phyloP scores from a whole-genome alignment of 441 rosid genomes.

The Geranium incanum region DNA sequence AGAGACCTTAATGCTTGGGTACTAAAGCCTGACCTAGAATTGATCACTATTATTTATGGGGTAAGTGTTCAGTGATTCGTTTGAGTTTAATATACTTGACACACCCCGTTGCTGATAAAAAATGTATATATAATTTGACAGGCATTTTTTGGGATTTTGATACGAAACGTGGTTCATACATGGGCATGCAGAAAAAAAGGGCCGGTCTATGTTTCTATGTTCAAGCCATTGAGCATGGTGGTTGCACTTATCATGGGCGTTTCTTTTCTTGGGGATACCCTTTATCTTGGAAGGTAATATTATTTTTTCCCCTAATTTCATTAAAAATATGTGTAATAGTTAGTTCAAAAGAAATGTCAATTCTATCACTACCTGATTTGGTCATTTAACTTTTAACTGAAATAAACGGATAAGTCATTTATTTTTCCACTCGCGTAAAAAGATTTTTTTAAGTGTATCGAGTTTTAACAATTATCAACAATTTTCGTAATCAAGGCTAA shows the following conservation, averaged over 20 bases:
- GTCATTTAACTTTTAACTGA: too few relatives aligned
- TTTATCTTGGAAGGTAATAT: constrained; percentile 44
- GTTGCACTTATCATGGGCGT: constrained; percentile 45
- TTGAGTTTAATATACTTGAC: background rate
- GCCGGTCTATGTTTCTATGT: constrained; percentile 42
- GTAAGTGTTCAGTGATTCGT: constrained; percentile 17
- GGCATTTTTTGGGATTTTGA: constrained; percentile 28
- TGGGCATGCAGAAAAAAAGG: constrained; percentile 45
- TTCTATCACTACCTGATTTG: background rate
- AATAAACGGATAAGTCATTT: too few relatives aligned
- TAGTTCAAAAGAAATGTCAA: too few relatives aligned
- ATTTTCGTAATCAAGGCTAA: too few relatives aligned
- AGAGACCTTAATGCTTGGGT: constrained; percentile 29
- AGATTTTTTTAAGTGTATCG: too few relatives aligned
- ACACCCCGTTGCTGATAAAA: too few relatives aligned
- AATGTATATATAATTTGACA: background rate
- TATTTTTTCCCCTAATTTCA: too few relatives aligned
- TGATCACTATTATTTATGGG: constrained; percentile 26
- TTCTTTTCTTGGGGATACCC: constrained; percentile 46
- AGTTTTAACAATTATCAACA: too few relatives aligned
- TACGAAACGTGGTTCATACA: constrained; percentile 30
- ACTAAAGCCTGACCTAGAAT: constrained; percentile 25
- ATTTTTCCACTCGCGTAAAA: too few relatives aligned
- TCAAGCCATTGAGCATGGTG: constrained; percentile 43
- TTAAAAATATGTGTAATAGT: too few relatives aligned